Base-by-base conservation (phyloP, 768 basidiomycete species). In the Dacryopinax primogenitus region DNA sequence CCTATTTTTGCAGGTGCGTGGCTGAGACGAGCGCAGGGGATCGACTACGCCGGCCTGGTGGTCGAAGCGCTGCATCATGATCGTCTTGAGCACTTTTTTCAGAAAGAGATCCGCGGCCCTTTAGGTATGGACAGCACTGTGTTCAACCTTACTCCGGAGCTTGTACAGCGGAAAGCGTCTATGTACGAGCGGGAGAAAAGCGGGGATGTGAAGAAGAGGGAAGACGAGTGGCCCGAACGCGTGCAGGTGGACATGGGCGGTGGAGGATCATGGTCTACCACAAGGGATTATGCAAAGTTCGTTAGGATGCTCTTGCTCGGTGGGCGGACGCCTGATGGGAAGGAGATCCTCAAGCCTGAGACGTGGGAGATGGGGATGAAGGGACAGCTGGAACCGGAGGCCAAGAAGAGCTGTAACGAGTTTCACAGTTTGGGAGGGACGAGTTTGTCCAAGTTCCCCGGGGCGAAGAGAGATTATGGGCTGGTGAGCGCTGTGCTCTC, bases 21-120 rank as follows among this genome's bases (percentile, higher is more conserved):
- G 41, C 41, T 44, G 41, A 44, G 18, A 15, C 36, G 18, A 44
- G 7, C 41, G 7, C 41, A 44, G 41, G 51, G 51, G 3, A 58
- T 58, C 51, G 51, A 58, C 51, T 58, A 58, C 51, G 51, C 51
- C 30, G 51, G 13, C 13, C 51, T 58, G 4, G 13, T 58, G 26
- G 30, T 58, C 51, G 51, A 58, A 30, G 11, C 51, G 13, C 51
- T 58, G 13, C 26, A 13, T 3, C 13, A 13, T 30, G 51, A 58
- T 30, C 51, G 51, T 3, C 51, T 58, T 6, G 51, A 30, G 3
- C 51, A 58, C 51, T 28, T 58, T 30, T 58, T 58, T 30, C 51
- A 58, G 26, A 58, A 58, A 18, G 51, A 58, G 51, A 58, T 58
- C 51, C 51, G 51, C 30, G 51, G 51, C 26, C 51, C 51, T 15